Conservation (phyloP, 202 grass and related monocot genomes). For the Hordeum pubiflorum region DNA sequence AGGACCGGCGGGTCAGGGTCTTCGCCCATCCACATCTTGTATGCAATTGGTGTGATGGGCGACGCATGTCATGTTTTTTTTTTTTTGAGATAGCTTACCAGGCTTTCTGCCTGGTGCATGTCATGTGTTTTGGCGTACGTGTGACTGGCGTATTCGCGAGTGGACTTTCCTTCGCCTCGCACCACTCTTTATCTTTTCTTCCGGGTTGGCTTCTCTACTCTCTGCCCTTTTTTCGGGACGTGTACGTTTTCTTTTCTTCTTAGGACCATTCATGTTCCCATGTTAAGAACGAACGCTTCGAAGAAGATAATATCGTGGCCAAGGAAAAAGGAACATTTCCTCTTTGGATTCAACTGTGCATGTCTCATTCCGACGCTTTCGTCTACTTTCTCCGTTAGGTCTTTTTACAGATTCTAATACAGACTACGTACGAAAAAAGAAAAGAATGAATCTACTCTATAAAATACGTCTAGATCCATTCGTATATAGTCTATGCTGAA, state of each 20-base stretch:
- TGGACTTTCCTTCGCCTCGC: neutral
- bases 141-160: neutral
- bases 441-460: too few species aligned
- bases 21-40: neutral
- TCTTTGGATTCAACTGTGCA: neutral
- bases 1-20: neutral
- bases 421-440: too few species aligned
- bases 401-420: too few species aligned
- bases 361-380: too few species aligned
- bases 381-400: too few species aligned
- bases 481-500: too few species aligned
- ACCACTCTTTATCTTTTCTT: neutral
- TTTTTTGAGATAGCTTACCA: too few species aligned
- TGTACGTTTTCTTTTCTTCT: neutral
- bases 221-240: neutral
- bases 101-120: too few species aligned
- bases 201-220: neutral
- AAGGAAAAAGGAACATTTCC: neutral
- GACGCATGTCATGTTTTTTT: neutral
- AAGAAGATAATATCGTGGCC: neutral
- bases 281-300: neutral
- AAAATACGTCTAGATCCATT: too few species aligned
- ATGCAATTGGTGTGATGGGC: neutral
- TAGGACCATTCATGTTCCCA: neutral
- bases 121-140: neutral